Percentiles rank a stretch among this genome's conserved stretches.
Evolutionary conservation across 352 stramenopile species (phyloP).

Genomic region (Pythium insidiosum): DNA sequence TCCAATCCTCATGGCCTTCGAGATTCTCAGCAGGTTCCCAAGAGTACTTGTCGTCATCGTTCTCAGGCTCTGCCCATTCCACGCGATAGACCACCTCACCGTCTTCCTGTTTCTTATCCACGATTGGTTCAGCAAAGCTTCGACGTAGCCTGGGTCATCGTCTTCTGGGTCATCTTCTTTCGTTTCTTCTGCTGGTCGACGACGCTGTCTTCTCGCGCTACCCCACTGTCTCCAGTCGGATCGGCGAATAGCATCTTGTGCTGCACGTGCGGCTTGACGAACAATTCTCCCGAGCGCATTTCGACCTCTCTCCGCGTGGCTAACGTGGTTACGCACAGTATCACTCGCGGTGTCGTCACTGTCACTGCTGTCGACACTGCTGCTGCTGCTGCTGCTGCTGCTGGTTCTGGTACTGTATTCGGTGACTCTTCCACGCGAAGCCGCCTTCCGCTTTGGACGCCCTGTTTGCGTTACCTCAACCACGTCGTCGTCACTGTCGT

Average conservation of each 20-base stretch:
- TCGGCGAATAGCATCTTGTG: neutral
- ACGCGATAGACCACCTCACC: neutral
- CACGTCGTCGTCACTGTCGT: no score
- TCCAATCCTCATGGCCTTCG: neutral
- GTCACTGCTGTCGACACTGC: no score
- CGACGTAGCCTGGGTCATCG: neutral
- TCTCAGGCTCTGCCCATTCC: slow-evolving; percentile 2
- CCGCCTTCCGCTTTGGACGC: no score
- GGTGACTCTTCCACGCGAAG: no score
- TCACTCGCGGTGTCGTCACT: no score
- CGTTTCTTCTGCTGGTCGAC: neutral
- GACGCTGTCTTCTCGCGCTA: neutral
- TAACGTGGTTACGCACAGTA: no score
- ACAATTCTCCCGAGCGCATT: neutral
- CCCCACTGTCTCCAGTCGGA: no score
- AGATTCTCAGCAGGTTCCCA: slow-evolving; percentile 6
- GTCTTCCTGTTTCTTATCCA: slow-evolving; percentile 1
- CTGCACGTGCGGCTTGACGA: neutral
- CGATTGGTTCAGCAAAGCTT: neutral
- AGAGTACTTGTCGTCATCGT: neutral
- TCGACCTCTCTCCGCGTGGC: no score
- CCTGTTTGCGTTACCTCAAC: no score
- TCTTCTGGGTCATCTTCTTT: neutral
- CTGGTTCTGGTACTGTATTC: no score
- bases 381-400: no score